Base-by-base conservation (phyloP, 1,284 basidiomycete species). In the Heliocybe sulcata region DNA sequence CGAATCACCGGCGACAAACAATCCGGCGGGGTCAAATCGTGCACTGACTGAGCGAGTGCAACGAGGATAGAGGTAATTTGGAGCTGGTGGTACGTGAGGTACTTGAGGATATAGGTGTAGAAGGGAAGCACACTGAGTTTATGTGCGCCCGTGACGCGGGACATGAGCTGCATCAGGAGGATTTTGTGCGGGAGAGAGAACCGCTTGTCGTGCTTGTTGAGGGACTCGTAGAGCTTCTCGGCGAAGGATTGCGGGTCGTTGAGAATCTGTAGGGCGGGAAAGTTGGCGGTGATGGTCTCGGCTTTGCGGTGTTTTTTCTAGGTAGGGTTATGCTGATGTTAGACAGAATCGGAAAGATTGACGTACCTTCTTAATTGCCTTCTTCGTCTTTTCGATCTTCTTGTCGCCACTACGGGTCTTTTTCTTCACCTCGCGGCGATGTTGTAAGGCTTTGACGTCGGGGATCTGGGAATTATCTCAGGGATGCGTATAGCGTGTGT, bases 121-220 rank as follows among this genome's bases (percentile, higher is more conserved):
- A 98, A 98, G n/a, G 88, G 83, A 52, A 99, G 85, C 33, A 99
- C 86, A 67, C 88, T 94, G 57, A 97, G 85, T 69, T 95, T 94
- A 76, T 99, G 96, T 1, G 82, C 75, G 35, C 93, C 91, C 84
- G 95, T 96, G 54, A 98, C 90, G 51, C 97, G 86, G n/a, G 92
- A 91, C 52, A 99, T 82, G 38, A 99, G 87, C 69, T 98, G 94
- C 93, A 99, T 97, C 66, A 98, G 80, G 59, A 98, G 80, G 57
- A 99, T 90, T 73, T 98, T 98, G 79, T 98, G 96, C 63, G 98
- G 95, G 61, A 99, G 82, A 20, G 92, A 90, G 67, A 91, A 94
- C 16, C 90, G 86, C 70, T 95, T 97, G 79, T 98, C 95, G 69
- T 95, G 85, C 45, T 81, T 81, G 65, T 85, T 85, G 52, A 99